phyloP scores from a whole-genome alignment of 2,329 filamentous ascomycete genomes.

The Hyphodiscus sp. region DNA sequence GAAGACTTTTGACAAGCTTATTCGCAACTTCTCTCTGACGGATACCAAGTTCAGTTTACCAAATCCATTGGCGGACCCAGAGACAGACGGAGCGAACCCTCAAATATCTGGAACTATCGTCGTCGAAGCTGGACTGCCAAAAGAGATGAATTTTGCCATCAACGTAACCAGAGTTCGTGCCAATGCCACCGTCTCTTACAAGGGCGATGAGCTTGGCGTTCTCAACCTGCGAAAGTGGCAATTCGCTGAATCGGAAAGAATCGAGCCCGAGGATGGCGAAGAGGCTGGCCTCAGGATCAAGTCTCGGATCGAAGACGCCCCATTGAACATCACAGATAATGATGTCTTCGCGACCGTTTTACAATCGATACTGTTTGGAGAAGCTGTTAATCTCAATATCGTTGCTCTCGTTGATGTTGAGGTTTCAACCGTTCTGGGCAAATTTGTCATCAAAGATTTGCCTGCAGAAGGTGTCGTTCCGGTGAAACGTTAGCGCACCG shows the following conservation, averaged over 20 bases:
- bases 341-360: constrained; percentile 75
- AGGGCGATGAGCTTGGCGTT: constrained; percentile 69
- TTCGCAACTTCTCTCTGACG: constrained; percentile 80
- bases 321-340: constrained; percentile 74
- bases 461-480: constrained; percentile 80
- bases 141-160: constrained; percentile 81
- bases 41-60: constrained; percentile 84
- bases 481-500: constrained; percentile 82
- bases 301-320: constrained; percentile 70
- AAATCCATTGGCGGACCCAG: constrained; percentile 69
- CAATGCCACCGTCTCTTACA: constrained; percentile 73
- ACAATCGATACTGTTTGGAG: constrained; percentile 72
- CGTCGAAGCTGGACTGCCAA: constrained; percentile 70
- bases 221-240: constrained; percentile 81
- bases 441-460: constrained; percentile 74
- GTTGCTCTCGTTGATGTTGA: constrained; percentile 77
- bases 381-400: constrained; percentile 65
- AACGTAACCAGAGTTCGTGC: constrained; percentile 72
- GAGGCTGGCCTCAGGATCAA: constrained; percentile 64
- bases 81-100: constrained; percentile 65
- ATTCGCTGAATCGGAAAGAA: constrained; percentile 68
- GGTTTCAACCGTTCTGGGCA: constrained; percentile 73
- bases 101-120: constrained; percentile 77
- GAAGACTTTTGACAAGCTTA: constrained; percentile 70
- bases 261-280: constrained; percentile 49